These are phyloP conservation scores for Streptanthus diversifolius DNA, from an alignment of 345 rosid species.

Conservation along the genomic window DNA sequence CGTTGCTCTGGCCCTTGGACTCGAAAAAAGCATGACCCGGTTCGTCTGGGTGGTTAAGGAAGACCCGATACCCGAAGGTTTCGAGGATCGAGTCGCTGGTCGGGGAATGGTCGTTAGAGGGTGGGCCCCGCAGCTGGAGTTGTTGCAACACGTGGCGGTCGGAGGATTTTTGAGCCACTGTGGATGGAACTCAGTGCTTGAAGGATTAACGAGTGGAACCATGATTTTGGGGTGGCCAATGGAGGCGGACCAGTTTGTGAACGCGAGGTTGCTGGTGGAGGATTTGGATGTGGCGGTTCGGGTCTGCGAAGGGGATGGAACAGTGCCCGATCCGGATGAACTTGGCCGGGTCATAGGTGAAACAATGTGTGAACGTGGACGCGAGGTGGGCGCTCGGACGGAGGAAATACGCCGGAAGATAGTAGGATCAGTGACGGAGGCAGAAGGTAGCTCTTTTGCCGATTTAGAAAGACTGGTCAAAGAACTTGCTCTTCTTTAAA, in stretches of 20 bases:
- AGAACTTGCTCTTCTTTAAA: constrained; percentile 3
- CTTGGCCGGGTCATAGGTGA: constrained; percentile 34
- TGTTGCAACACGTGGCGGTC: constrained; percentile 53
- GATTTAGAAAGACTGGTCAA: constrained; percentile 12
- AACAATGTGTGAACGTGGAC: constrained; percentile 26
- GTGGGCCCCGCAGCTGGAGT: constrained; percentile 58
- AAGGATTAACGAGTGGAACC: constrained; percentile 52
- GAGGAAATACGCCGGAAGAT: constrained; percentile 2
- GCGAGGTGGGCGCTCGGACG: not conserved
- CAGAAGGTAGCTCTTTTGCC: not conserved
- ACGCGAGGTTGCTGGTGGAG: constrained; percentile 51
- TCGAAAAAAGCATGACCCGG: constrained; percentile 13
- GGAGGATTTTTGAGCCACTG: constrained; percentile 62
- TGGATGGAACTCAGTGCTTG: constrained; percentile 39
- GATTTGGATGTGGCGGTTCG: constrained; percentile 48
- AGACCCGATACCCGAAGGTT: constrained; percentile 38
- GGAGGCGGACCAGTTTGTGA: constrained; percentile 38
- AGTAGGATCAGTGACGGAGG: not conserved
- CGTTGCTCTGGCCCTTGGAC: not conserved
- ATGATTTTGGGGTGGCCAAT: constrained; percentile 63
- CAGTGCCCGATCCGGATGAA: constrained; percentile 53
- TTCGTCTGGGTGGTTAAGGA: constrained; percentile 31
- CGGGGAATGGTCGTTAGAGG: constrained; percentile 45
- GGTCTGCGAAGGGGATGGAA: constrained; percentile 46
- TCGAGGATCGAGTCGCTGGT: constrained; percentile 42